phyloP scores from a whole-genome alignment of 2,329 filamentous ascomycete genomes.

The Ampelomyces quisqualis region DNA sequence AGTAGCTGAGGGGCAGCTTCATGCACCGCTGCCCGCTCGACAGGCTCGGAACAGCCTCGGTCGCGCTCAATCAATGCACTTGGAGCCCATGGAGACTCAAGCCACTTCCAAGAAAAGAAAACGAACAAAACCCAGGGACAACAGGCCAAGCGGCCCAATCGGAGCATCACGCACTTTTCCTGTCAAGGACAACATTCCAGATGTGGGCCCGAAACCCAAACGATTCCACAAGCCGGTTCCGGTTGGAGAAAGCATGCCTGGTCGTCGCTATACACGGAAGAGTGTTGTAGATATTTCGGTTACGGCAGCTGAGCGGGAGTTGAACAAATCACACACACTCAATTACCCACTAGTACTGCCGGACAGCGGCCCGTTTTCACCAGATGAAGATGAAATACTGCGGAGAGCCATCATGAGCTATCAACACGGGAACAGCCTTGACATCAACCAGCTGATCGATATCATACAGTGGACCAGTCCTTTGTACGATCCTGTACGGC shows the following conservation, averaged over 20 bases:
- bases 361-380: slow-evolving; percentile 16
- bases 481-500: background rate
- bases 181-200: too few relatives aligned
- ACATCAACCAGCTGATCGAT: slow-evolving; percentile 18
- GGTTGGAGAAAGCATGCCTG: background rate
- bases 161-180: too few relatives aligned
- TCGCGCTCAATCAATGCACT: background rate
- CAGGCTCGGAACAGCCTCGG: background rate
- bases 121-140: background rate
- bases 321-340: slow-evolving; percentile 12
- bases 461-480: slow-evolving; percentile 23
- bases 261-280: background rate
- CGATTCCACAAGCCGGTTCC: background rate
- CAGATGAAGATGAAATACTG: slow-evolving; percentile 27
- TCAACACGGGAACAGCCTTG: slow-evolving; percentile 20
- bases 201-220: too few relatives aligned
- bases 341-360: slow-evolving; percentile 18
- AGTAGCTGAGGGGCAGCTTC: too few relatives aligned
- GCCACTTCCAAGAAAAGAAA: background rate
- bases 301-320: slow-evolving; percentile 18
- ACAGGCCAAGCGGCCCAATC: background rate
- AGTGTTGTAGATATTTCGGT: background rate
- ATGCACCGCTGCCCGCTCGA: too few relatives aligned
- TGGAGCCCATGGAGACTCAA: background rate
- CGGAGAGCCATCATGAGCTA: slow-evolving; percentile 24